Conservation (phyloP, 768 basidiomycete genomes). For the Coprinopsis sp. region DNA sequence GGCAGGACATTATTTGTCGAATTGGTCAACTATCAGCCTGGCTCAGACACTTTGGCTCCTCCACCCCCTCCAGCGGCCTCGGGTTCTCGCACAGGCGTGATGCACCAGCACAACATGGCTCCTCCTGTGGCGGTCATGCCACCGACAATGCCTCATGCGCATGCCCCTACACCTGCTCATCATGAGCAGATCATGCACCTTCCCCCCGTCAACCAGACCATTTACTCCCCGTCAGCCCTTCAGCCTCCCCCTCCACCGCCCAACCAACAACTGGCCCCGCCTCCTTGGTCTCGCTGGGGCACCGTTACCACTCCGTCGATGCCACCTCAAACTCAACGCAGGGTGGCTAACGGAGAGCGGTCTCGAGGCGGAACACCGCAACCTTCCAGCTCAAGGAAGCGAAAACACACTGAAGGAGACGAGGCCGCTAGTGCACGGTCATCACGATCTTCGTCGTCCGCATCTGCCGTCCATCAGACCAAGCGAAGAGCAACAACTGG, state of each 20-base stretch:
- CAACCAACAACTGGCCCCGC: conserved; percentile 25
- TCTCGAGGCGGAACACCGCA: conserved; percentile 28
- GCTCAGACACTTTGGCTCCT: conserved; percentile 31
- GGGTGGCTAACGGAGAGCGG: conserved; percentile 29
- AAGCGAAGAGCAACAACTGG: conserved; percentile 14
- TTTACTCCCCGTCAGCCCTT: conserved; percentile 11
- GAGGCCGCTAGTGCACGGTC: conserved; percentile 22
- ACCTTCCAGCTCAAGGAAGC: conserved; percentile 39
- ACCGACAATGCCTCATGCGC: not conserved
- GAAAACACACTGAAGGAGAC: conserved; percentile 41
- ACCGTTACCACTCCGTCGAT: conserved; percentile 40
- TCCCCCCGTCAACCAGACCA: conserved; percentile 5
- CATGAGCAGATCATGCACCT: conserved; percentile 11
- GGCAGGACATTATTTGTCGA: conserved; percentile 71
- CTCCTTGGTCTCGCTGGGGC: conserved; percentile 49
- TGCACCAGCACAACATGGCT: conserved; percentile 3
- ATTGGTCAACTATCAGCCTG: conserved; percentile 58
- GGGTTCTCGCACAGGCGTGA: conserved; percentile 1
- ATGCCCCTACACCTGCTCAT: conserved; percentile 6
- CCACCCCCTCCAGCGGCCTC: conserved; percentile 11
- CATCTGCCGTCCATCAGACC: conserved; percentile 18
- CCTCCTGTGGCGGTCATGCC: not conserved
- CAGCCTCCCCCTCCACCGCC: conserved; percentile 8
- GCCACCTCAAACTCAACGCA: conserved; percentile 40
- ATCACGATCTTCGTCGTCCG: conserved; percentile 21